Evolutionary conservation across 2,329 filamentous ascomycete genomes (phyloP).

Genomic region (Talaromyces funiculosus): DNA sequence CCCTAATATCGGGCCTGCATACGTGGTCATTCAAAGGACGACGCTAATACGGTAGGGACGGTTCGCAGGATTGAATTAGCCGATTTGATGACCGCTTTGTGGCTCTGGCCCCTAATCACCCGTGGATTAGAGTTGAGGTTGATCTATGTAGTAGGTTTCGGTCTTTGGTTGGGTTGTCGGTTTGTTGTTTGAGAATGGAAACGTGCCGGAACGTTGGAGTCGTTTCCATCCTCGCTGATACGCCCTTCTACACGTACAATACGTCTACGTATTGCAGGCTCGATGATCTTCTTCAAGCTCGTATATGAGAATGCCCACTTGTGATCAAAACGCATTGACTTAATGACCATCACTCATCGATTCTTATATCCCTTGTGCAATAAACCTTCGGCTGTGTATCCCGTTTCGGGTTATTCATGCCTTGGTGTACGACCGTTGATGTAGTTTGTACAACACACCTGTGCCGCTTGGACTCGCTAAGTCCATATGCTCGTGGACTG

Average conservation of each 20-base stretch:
- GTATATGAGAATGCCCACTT: background rate
- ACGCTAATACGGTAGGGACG: background rate
- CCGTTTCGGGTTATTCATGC: background rate
- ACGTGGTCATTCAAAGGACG: background rate
- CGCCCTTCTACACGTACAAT: too few species aligned
- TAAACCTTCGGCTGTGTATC: background rate
- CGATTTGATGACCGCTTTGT: background rate
- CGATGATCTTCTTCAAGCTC: too few species aligned
- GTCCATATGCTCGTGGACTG: background rate
- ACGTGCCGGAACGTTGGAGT: too few species aligned
- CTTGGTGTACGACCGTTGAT: background rate
- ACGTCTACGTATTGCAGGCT: too few species aligned
- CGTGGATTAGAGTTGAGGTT: background rate
- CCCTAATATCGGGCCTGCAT: background rate
- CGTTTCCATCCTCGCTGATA: background rate
- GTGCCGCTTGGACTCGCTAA: background rate
- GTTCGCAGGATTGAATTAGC: background rate
- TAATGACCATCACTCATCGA: background rate
- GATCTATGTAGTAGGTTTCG: background rate
- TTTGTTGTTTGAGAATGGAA: background rate
- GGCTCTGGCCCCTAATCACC: background rate
- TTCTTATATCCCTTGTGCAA: background rate
- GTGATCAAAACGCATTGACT: background rate
- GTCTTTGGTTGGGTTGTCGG: background rate
- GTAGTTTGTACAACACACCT: background rate